Evolutionary conservation across 345 rosid genomes (phyloP).

Genomic region (Hibiscus trionum): DNA sequence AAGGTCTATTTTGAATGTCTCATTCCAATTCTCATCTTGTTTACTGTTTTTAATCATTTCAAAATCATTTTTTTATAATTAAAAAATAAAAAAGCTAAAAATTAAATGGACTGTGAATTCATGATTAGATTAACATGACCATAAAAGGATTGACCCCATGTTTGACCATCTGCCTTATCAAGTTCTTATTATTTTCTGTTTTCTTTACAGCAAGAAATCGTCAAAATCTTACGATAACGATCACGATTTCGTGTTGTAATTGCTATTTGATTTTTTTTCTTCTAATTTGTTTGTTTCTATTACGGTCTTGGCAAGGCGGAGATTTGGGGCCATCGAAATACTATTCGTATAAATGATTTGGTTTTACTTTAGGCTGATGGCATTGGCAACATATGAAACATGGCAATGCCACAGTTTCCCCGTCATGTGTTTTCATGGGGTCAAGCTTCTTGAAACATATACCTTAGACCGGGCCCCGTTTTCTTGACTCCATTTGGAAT

Average conservation of each 20-base stretch:
- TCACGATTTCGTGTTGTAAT: not conserved
- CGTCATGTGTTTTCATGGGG: not conserved
- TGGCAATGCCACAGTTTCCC: not conserved
- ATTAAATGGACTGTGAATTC: not conserved
- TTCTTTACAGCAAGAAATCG: too few relatives aligned
- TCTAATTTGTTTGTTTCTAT: not conserved
- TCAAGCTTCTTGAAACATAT: not conserved
- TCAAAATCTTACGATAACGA: not conserved
- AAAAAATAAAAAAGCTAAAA: conserved; percentile 4
- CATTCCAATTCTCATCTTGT: not conserved
- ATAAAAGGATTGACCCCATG: not conserved
- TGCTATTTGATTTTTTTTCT: not conserved
- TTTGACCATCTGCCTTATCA: conserved; percentile 3
- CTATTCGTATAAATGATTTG: not conserved
- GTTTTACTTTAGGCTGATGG: not conserved
- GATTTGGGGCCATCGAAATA: not conserved
- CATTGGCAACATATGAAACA: not conserved
- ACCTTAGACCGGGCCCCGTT: not conserved
- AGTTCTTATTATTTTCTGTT: not conserved
- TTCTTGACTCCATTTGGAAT: not conserved
- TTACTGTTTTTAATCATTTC: not conserved
- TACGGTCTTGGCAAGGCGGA: not conserved
- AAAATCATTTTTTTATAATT: not conserved
- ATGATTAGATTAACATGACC: not conserved
- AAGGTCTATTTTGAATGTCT: not conserved